Conservation (phyloP, 2,329 filamentous ascomycete species). For the Scedosporium dehoogii region DNA sequence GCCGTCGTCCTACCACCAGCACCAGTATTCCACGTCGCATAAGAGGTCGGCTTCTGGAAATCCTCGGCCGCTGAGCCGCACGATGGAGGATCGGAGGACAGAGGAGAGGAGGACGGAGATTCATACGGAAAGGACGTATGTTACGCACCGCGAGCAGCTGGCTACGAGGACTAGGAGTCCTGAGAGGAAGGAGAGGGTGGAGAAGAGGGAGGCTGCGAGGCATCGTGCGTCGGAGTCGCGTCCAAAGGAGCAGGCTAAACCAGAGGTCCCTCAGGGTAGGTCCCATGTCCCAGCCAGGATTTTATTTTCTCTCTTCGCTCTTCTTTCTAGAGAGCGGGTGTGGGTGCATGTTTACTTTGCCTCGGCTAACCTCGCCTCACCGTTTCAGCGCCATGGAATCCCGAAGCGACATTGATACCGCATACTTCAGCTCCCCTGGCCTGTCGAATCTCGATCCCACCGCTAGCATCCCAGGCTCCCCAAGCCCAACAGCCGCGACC, state of each 20-base stretch:
- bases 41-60: constrained; percentile 50
- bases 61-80: constrained; percentile 38
- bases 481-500: constrained; percentile 60
- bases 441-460: constrained; percentile 51
- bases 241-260: constrained; percentile 29
- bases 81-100: constrained; percentile 28
- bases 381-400: constrained; percentile 57
- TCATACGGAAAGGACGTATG: constrained; percentile 26
- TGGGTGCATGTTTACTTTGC: neutral
- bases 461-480: constrained; percentile 66
- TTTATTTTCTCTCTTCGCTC: neutral
- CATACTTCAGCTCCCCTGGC: constrained; percentile 65
- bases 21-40: constrained; percentile 33
- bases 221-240: constrained; percentile 34
- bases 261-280: constrained; percentile 41
- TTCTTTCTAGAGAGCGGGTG: neutral
- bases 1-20: constrained; percentile 19
- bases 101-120: constrained; percentile 49
- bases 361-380: neutral
- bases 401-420: constrained; percentile 63
- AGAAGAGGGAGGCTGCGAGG: constrained; percentile 23
- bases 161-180: constrained; percentile 51
- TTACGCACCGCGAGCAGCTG: constrained; percentile 54
- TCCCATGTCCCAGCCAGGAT: neutral
- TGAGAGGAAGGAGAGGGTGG: constrained; percentile 28